Percentiles rank a stretch among this genome's conserved stretches.
Conservation (phyloP, 2,329 filamentous ascomycete genomes). For the Zasmidium citrigriseum region DNA sequence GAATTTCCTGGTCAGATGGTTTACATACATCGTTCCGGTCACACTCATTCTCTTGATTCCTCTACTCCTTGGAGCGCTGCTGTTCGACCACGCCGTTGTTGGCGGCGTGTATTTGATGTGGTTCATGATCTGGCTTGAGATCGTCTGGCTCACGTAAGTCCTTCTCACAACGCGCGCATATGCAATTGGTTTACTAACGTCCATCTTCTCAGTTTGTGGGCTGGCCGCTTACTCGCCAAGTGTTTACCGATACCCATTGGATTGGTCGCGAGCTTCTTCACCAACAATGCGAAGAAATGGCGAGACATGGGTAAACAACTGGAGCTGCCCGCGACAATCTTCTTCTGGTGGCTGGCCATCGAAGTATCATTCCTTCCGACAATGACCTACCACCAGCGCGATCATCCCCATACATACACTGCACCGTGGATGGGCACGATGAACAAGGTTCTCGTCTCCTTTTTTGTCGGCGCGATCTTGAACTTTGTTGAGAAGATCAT, state of each 20-base stretch:
- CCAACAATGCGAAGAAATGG: constrained; percentile 91
- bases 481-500: constrained; percentile 92
- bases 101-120: constrained; percentile 79
- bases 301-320: constrained; percentile 82
- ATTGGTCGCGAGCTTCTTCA: constrained; percentile 70
- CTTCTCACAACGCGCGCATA: too few species aligned
- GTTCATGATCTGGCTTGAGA: constrained; percentile 95
- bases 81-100: constrained; percentile 56
- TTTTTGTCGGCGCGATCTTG: constrained; percentile 77
- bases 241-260: constrained; percentile 63
- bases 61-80: constrained; percentile 63
- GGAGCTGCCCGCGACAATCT: constrained; percentile 81
- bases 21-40: constrained; percentile 70
- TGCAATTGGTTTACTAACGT: too few species aligned
- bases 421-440: constrained; percentile 72
- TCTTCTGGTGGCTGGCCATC: constrained; percentile 88
- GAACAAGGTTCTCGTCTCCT: constrained; percentile 80
- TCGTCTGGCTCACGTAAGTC: constrained; percentile 92
- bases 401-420: constrained; percentile 52
- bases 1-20: constrained; percentile 67
- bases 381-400: constrained; percentile 65
- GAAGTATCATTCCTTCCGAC: constrained; percentile 84
- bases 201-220: too few species aligned
- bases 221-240: constrained; percentile 65
- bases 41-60: constrained; percentile 67